Percentiles rank a stretch among this genome's conserved stretches.
Evolutionary conservation across 768 basidiomycete genomes (phyloP).

Genomic region (Lactarius evosmus): DNA sequence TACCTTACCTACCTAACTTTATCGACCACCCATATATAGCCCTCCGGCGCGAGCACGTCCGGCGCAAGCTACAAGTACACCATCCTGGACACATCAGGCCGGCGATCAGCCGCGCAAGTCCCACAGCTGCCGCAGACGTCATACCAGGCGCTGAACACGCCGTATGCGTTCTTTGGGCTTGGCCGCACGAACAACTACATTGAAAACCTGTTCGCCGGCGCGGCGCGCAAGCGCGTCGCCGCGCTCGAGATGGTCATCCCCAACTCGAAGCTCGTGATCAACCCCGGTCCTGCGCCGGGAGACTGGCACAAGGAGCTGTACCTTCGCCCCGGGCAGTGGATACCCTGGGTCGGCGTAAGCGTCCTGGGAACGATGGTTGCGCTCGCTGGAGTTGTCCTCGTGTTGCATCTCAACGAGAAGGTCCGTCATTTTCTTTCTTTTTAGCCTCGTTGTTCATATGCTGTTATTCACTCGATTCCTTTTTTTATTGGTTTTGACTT

Average conservation of each 20-base stretch:
- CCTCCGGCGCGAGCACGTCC: slow-evolving; percentile 90
- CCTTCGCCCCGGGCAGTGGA: slow-evolving; percentile 93
- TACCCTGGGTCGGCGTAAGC: slow-evolving; percentile 93
- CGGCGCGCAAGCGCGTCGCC: slow-evolving; percentile 81
- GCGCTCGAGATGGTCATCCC: slow-evolving; percentile 97
- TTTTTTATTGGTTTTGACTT: no score
- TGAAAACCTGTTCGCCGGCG: slow-evolving; percentile 96
- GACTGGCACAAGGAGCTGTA: slow-evolving; percentile 88
- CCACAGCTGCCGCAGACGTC: slow-evolving; percentile 91
- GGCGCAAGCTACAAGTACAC: slow-evolving; percentile 98
- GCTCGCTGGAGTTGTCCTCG: slow-evolving; percentile 78
- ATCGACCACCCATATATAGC: slow-evolving; percentile 43
- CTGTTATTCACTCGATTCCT: background rate
- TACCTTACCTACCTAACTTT: background rate
- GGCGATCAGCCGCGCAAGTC: slow-evolving; percentile 89
- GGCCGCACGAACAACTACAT: slow-evolving; percentile 99
- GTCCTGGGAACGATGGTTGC: slow-evolving; percentile 70
- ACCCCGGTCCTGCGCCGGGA: slow-evolving; percentile 59
- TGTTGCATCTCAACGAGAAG: slow-evolving; percentile 91
- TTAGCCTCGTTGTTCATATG: background rate
- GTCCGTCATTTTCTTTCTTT: slow-evolving; percentile 41
- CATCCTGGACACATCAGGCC: slow-evolving; percentile 85
- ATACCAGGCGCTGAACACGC: slow-evolving; percentile 85
- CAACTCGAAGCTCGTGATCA: slow-evolving; percentile 95
- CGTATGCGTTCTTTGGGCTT: slow-evolving; percentile 94